Evolutionary conservation across 345 rosid species (phyloP).

Genomic region (Euphorbia pulcherrima): DNA sequence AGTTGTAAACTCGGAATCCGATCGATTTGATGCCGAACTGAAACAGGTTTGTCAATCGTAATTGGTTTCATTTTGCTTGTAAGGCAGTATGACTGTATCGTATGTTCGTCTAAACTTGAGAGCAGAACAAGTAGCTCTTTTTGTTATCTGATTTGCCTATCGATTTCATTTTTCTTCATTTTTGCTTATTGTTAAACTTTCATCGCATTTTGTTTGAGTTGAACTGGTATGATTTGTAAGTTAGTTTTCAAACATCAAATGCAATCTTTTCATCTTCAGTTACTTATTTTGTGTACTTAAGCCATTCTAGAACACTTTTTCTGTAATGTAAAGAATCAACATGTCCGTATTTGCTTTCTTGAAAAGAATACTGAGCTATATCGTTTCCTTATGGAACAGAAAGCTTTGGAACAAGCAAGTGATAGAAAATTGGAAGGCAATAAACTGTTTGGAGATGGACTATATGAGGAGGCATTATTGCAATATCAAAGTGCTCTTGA

Average conservation of each 20-base stretch:
- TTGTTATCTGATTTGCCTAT: background rate
- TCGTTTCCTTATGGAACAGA: constrained; percentile 33
- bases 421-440: constrained; percentile 79
- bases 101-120: background rate
- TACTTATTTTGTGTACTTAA: background rate
- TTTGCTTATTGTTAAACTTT: background rate
- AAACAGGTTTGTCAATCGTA: constrained; percentile 31
- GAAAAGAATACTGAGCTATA: background rate
- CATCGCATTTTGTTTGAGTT: background rate
- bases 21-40: constrained; percentile 28
- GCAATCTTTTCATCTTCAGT: background rate
- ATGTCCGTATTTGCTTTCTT: background rate
- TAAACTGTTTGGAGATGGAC: constrained; percentile 52
- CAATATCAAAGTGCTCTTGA: constrained; percentile 61
- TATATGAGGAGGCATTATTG: constrained; percentile 72
- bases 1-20: constrained; percentile 16
- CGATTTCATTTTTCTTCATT: background rate
- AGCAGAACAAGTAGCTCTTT: background rate
- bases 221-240: background rate
- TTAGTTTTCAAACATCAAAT: background rate
- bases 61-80: background rate
- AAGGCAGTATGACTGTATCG: background rate
- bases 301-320: background rate
- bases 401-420: constrained; percentile 52
- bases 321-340: background rate